Base-by-base conservation (phyloP, 2,329 filamentous ascomycete genomes). In the Microascus cirrosus region DNA sequence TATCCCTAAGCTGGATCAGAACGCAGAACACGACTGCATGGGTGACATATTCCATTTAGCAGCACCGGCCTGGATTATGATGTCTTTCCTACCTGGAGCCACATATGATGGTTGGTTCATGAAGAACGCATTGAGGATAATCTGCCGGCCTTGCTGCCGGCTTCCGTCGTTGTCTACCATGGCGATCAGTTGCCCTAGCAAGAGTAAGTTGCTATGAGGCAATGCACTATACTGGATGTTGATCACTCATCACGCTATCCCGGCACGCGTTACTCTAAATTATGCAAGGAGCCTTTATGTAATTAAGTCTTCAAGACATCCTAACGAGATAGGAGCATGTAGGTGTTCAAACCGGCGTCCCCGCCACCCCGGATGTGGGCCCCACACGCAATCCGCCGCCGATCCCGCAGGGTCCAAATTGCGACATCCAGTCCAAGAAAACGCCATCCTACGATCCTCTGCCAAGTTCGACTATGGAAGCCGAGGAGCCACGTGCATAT, bases 31-130 rank as follows among this genome's bases (percentile, higher is more conserved):
- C 34, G 34, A 36, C 34, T 8, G 34, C 34, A 36, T 13, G 34
- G 34, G 34, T 8, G 34, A 13, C 34, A 8, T 36, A 36, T 13
- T 36, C 7, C 13, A 13, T 13, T 13, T 13, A 36, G 34, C 13
- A 13, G 34, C 34, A 13, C 7, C 7, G 34, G 34, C 7, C n/a
- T n/a, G 13, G 34, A 36, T 8, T 36, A 36, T 36, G 34, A 36
- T 36, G 13, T 8, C 35, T 32, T 4, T 36, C 52, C 35, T 59
- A 59, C 58, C 58, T 11, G 58, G 45, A 10, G 58, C 58, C 15
- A 64, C 56, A 36, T 63, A 61, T 2, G 60, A 58, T 0, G 63
- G 63, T 0, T 59, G 60, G 34, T 60, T 63, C 63, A 64, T 63
- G 22, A 58, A 57, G 20, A 63, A 63, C 2, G 62, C 61, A 58